Evolutionary conservation across 139 green algal species (phyloP).

Genomic region (Prasinococcaceae sp.): DNA sequence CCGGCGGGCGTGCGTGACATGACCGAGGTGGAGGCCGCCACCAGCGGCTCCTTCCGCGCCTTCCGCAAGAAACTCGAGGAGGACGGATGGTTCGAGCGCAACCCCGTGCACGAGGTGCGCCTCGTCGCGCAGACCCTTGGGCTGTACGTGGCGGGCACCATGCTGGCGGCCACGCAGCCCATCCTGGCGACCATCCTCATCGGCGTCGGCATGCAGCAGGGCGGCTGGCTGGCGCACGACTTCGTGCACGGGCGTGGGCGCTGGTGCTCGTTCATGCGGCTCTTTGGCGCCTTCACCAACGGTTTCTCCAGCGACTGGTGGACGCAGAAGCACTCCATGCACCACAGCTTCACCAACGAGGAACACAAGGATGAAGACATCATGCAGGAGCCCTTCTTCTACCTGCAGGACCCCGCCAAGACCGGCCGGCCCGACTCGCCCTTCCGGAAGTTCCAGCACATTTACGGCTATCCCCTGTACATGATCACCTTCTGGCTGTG

Average conservation of each 20-base stretch:
- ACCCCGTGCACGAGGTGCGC: constrained; percentile 2
- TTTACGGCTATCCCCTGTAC: constrained; percentile 18
- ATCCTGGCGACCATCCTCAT: not conserved
- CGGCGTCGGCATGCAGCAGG: constrained; percentile 16
- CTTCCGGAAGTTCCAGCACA: constrained; percentile 11
- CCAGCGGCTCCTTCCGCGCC: not conserved
- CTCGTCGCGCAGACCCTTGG: not conserved
- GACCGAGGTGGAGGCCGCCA: not conserved
- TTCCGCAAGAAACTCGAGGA: constrained; percentile 8
- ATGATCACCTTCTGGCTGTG: constrained; percentile 13
- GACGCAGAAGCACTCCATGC: constrained; percentile 16
- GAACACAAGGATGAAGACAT: constrained; percentile 12
- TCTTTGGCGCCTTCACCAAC: constrained; percentile 5
- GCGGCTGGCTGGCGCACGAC: constrained; percentile 16
- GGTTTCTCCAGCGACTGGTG: constrained; percentile 14
- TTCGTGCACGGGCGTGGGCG: constrained; percentile 14
- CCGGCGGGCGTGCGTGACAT: not conserved
- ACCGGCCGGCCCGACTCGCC: constrained; percentile 2
- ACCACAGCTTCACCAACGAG: constrained; percentile 21
- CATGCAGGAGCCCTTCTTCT: constrained; percentile 17
- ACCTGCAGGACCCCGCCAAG: not conserved
- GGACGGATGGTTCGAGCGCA: constrained; percentile 13
- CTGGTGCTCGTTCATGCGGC: constrained; percentile 9
- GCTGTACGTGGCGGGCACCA: constrained; percentile 3
- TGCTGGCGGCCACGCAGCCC: constrained; percentile 6